These are phyloP conservation scores for Picea abies DNA, from an alignment of 83 land plant genomes.

Conservation along the genomic window DNA sequence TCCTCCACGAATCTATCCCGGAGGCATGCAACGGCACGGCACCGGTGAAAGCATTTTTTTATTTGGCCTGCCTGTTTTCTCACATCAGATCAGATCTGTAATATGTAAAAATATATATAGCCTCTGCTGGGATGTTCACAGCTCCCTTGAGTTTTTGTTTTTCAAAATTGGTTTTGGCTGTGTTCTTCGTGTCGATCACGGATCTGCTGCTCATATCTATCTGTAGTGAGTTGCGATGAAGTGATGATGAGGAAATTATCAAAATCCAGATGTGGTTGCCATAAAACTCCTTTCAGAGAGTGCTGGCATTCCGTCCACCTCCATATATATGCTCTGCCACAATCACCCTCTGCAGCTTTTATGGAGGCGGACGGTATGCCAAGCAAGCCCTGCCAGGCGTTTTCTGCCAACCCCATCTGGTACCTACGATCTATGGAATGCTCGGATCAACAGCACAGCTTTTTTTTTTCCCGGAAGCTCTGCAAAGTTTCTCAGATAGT, in stretches of 20 bases:
- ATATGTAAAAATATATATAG: too few relatives aligned
- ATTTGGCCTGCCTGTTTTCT: background rate
- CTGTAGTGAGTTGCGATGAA: too few relatives aligned
- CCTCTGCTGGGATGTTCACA: background rate
- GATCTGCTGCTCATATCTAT: too few relatives aligned
- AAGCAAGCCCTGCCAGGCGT: constrained; percentile 7
- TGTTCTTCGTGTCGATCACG: too few relatives aligned
- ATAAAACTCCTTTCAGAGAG: constrained; percentile 12
- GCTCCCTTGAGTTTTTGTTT: background rate
- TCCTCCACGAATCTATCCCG: background rate
- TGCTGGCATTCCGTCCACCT: constrained; percentile 18
- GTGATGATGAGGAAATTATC: background rate
- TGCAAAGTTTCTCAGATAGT: background rate
- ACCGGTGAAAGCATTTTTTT: background rate
- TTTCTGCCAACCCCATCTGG: constrained; percentile 12
- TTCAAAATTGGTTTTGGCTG: too few relatives aligned
- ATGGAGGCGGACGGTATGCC: constrained; percentile 14
- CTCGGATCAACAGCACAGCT: background rate
- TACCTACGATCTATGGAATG: too few relatives aligned
- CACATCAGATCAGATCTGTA: too few relatives aligned
- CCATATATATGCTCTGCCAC: background rate
- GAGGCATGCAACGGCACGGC: background rate
- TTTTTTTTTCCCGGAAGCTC: background rate
- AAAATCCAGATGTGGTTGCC: constrained; percentile 9
- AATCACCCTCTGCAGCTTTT: background rate